These are phyloP conservation scores for Polyporus arcularius DNA, from an alignment of 768 basidiomycete genomes.

Conservation along the genomic window DNA sequence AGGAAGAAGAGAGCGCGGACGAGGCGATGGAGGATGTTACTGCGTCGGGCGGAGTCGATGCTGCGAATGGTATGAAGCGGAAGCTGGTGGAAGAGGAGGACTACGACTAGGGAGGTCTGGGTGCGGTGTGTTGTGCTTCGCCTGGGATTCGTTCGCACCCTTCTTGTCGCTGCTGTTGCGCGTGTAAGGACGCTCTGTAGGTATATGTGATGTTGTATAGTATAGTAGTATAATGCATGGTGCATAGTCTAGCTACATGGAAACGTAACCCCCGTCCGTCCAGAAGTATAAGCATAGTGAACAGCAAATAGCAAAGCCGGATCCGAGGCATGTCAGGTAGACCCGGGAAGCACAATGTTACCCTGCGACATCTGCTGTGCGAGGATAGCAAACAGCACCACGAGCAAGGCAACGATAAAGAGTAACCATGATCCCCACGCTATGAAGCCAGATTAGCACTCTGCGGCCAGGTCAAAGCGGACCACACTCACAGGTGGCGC, in stretches of 20 bases:
- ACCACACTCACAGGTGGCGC: constrained; percentile 51
- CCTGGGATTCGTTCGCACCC: neutral
- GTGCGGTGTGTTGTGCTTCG: neutral
- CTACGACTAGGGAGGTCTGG: constrained; percentile 55
- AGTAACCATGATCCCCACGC: constrained; percentile 33
- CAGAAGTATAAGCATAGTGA: constrained; percentile 13
- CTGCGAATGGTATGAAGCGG: constrained; percentile 64
- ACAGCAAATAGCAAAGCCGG: neutral
- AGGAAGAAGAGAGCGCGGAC: constrained; percentile 57
- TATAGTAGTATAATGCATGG: constrained; percentile 4
- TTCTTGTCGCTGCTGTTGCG: neutral
- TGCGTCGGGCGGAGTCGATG: constrained; percentile 41
- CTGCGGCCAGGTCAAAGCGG: neutral
- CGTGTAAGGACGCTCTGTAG: neutral
- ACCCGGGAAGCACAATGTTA: neutral
- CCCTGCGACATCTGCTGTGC: constrained; percentile 27
- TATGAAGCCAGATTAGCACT: constrained; percentile 1
- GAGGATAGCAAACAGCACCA: constrained; percentile 34
- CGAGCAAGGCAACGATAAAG: constrained; percentile 30
- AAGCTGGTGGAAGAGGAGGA: constrained; percentile 88
- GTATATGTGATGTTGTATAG: neutral
- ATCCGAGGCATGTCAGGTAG: neutral
- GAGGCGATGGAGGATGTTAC: constrained; percentile 81
- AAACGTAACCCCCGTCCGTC: neutral
- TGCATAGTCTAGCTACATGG: constrained; percentile 7